Evolutionary conservation across 345 rosid species (phyloP), one percentile per base, ranked within the genome.

Genomic region (Dipteronia sinensis): DNA sequence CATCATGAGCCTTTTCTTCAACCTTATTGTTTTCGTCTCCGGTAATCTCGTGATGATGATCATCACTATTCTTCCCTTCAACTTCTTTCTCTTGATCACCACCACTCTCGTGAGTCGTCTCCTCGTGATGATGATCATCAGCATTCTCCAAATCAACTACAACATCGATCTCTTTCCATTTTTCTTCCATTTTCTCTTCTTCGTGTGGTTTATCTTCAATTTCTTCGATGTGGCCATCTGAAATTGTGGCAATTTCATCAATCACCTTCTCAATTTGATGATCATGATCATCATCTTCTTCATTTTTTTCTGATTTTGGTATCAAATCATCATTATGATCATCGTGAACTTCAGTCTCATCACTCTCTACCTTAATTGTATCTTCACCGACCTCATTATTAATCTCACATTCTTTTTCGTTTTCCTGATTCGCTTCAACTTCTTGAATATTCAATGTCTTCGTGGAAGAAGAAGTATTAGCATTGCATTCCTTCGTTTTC

Each of bases 371-470:
- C 46, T 42, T 8, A 69, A 25, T 76, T 66, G 85, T 77, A 56
- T 79, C 65, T n/a, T 84, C 86, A 44, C 78, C 85, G 42, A 76
- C 81, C 53, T 85, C 89, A 22, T 75, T 80, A 12, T 66, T 67
- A 10, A 9, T 0, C 77, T 15, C 16, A 53, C 65, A 31, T 58
- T 82, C 83, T 42, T 77, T 68, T 16, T 53, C 65, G 0, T 53
- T 20, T 75, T 83, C 84, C 40, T 80, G 71, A 34, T 56, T 81
- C 20, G 65, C 47, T 79, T 80, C 88, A 23, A 61, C 47, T 79
- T 80, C 88, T 13, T 19, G n/a, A n/a, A n/a, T 68, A 69, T 77
- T 70, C 77, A 69, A 40, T 4, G 67, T 64, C 67, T 77, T 83
- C 61, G 70, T 81, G 62, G 70, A 75, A 1, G 71, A 80, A 34